These are phyloP conservation scores for Euryodendron excelsum DNA, from an alignment of 148 eudicot genomes.

Conservation along the genomic window DNA sequence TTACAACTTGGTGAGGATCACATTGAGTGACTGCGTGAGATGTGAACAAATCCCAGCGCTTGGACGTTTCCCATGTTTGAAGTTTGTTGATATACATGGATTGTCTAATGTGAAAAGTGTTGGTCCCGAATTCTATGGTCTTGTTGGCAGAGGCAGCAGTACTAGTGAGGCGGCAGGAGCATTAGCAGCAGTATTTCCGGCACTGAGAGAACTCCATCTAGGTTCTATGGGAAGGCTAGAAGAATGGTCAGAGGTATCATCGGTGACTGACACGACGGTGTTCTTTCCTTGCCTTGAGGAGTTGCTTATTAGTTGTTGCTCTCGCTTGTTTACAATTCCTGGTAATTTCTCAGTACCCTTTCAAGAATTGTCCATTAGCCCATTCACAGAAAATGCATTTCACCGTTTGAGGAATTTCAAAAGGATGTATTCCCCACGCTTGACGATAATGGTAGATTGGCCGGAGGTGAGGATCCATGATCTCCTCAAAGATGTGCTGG, in stretches of 20 bases:
- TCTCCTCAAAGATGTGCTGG: background rate
- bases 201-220: background rate
- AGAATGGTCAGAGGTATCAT: background rate
- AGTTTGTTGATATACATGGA: too few species aligned
- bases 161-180: background rate
- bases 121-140: background rate
- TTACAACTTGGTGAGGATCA: background rate
- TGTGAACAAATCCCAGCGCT: too few species aligned
- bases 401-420: background rate
- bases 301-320: background rate
- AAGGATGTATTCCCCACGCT: background rate
- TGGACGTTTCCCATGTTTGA: too few species aligned
- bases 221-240: background rate
- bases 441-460: background rate
- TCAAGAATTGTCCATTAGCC: background rate
- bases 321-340: background rate
- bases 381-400: background rate
- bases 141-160: background rate
- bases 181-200: background rate
- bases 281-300: background rate
- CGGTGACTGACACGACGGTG: rapidly evolving
- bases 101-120: too few species aligned
- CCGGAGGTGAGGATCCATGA: too few species aligned
- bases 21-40: background rate
- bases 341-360: background rate